Base-by-base conservation (phyloP, 2,329 filamentous ascomycete species). In the Alternaria hordeiaustralica region DNA sequence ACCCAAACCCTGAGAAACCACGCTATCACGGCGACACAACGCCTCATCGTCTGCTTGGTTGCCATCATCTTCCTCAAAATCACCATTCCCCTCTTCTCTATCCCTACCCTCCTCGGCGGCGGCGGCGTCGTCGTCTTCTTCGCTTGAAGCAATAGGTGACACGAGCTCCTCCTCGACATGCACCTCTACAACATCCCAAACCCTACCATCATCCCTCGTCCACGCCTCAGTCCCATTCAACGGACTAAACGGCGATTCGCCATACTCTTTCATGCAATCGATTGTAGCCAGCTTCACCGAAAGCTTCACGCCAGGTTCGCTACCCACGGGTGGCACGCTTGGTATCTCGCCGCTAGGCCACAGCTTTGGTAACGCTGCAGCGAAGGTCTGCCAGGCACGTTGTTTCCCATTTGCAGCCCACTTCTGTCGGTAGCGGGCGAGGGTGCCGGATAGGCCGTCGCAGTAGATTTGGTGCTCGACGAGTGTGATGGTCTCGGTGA, bases 41-140 rank as follows among this genome's bases (percentile, higher is more conserved):
- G 20, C 30, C 8, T 53, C 30, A 5, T 41, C 20, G 6, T 53
- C 30, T 4, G 9, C n/a, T 4, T 12, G 13, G 5, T 25, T 8
- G 9, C 49, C 30, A 2, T 36, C n/a, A 0, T 53, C 28, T 5
- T 25, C 30, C 2, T 2, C 2, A 7, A 1, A 4, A 12, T 0
- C 30, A 11, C n/a, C 9, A 12, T 3, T 6, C 8, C 2, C 18
- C 0, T 36, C 49, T n/a, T 18, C 20, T 5, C 8, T 1, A n/a
- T 25, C 20, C 6, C 7, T 4, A 0, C 15, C 28, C 8, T 23
- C 13, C 1, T n/a, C n/a, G n/a, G 3, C 28, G 6, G 2, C 11
- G 43, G 12, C 11, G 11, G 6, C 11, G 0, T 11, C 49, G 7
- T 4, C 12, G 12, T 23, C 20, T 46, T 46, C 20, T 25, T 41